A percentile compares a stretch with the other conserved stretches of the same genome.
Conservation (phyloP, 2,329 filamentous ascomycete genomes). For the Myotisia sp. region DNA sequence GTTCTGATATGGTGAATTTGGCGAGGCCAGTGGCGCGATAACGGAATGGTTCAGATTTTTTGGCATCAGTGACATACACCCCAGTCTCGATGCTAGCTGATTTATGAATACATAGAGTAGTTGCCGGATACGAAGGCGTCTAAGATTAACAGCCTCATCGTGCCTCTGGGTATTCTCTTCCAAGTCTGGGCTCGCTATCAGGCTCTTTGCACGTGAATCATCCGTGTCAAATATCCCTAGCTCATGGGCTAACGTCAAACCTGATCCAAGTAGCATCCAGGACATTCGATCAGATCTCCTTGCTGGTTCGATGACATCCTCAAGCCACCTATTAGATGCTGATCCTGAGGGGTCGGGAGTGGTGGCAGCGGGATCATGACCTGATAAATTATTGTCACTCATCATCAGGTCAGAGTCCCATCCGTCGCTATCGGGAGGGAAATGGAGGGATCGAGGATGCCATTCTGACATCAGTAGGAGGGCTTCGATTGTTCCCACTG, state of each 20-base stretch:
- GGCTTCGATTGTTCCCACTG: conserved; percentile 40
- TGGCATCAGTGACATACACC: conserved; percentile 39
- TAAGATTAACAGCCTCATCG: conserved; percentile 19
- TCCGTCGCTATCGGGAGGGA: conserved; percentile 39
- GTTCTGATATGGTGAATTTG: conserved; percentile 13
- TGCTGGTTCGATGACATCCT: conserved; percentile 41
- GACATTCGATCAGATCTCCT: conserved; percentile 44
- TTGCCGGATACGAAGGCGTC: conserved; percentile 23
- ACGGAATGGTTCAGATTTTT: conserved; percentile 29
- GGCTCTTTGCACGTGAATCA: conserved; percentile 17
- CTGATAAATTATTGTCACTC: conserved; percentile 14
- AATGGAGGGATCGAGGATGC: conserved; percentile 41
- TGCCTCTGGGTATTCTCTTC: conserved; percentile 10
- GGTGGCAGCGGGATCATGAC: conserved; percentile 11
- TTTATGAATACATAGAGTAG: conserved; percentile 36
- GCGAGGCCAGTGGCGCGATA: conserved; percentile 26
- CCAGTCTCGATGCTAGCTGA: conserved; percentile 38
- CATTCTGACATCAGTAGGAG: conserved; percentile 41
- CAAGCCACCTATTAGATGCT: conserved; percentile 33
- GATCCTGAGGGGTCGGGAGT: conserved; percentile 16
- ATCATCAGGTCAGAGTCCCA: conserved; percentile 41
- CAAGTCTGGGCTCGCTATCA: conserved; percentile 9
- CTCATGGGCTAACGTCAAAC: conserved; percentile 39
- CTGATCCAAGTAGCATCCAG: conserved; percentile 45
- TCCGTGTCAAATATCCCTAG: conserved; percentile 35